These are phyloP conservation scores for Tephrocybe sp. DNA, from an alignment of 768 basidiomycete species.

Conservation along the genomic window DNA sequence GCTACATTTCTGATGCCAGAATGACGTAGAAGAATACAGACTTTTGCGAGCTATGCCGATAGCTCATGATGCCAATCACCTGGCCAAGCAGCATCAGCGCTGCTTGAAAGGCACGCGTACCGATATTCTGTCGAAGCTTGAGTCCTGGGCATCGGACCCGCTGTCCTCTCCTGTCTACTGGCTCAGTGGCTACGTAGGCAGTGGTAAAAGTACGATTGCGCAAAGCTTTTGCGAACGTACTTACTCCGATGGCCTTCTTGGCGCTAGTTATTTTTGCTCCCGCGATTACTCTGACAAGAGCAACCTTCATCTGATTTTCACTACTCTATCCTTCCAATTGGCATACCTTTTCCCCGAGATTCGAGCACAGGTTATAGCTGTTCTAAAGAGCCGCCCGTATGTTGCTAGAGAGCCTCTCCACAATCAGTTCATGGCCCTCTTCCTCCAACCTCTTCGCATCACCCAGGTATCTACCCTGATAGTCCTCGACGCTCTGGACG, in stretches of 20 bases:
- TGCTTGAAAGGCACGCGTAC: slow-evolving; percentile 6
- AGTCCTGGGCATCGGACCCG: slow-evolving; percentile 14
- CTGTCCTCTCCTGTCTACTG: slow-evolving; percentile 13
- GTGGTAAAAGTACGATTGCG: slow-evolving; percentile 23
- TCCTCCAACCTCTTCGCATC: neutral
- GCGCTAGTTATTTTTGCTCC: slow-evolving; percentile 5
- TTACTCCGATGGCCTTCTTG: slow-evolving; percentile 4
- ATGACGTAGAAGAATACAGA: too few relatives aligned
- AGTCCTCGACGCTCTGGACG: slow-evolving; percentile 7
- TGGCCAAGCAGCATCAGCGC: neutral
- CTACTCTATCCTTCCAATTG: slow-evolving; percentile 2
- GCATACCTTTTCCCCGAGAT: neutral
- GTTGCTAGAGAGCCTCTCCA: neutral
- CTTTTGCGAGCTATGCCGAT: neutral
- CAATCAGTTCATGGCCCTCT: neutral
- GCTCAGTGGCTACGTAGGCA: slow-evolving; percentile 23
- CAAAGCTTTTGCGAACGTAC: slow-evolving; percentile 16
- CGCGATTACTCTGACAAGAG: neutral
- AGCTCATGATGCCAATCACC: neutral
- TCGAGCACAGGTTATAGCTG: neutral
- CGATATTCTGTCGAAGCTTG: slow-evolving; percentile 10
- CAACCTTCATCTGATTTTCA: neutral
- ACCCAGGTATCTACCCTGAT: neutral
- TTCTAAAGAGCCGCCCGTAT: neutral
- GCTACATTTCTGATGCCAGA: too few relatives aligned